Base-by-base conservation (phyloP, 2,329 filamentous ascomycete genomes). In the Beauveria varroae region DNA sequence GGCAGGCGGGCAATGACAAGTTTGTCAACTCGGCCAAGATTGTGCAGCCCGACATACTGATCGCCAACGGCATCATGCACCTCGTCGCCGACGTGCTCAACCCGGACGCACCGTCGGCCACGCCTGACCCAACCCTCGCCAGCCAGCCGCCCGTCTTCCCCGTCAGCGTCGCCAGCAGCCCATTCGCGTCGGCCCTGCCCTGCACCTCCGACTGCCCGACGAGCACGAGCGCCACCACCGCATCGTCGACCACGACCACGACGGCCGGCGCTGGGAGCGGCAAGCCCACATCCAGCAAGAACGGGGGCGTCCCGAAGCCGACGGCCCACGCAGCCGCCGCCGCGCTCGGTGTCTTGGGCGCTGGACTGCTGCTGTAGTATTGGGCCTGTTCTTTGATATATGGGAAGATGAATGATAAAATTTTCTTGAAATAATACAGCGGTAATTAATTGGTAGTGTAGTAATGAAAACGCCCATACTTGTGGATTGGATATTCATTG, bases 11-110 rank as follows among this genome's bases (percentile, higher is more conserved):
- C 26, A 75, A 76, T 57, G 75, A 76, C 64, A 81, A 77, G 68
- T 82, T 75, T 64, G 71, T 82, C 66, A 82, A 84, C 73, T 75
- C 77, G n/a, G 81, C 82, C 3, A 76, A 79, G 66, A 73, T 86
- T 26, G 71, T 81, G n/a, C 73, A 76, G 63, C 73, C 78, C 1
- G 81, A 86, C 65, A 76, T 83, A 37, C 72, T 86, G 18, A 70
- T 83, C 51, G 78, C 80, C 60, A 85, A 85, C 66, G 83, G 83
- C 44, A 81, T 86, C 54, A 70, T 85, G 22, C 84, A 86, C 68
- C 74, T 86, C 50, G 76, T 86, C 61, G 83, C 86, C 68, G 76
- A 75, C 61, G 78, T 81, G 8, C 71, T 82, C 34, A 81, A 78
- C 67, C 79, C 78, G 1, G 68, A 76, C 43, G 73, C 68, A 4